phyloP scores from a whole-genome alignment of 495 filamentous ascomycete genomes.

The Trichoderma gamsii region DNA sequence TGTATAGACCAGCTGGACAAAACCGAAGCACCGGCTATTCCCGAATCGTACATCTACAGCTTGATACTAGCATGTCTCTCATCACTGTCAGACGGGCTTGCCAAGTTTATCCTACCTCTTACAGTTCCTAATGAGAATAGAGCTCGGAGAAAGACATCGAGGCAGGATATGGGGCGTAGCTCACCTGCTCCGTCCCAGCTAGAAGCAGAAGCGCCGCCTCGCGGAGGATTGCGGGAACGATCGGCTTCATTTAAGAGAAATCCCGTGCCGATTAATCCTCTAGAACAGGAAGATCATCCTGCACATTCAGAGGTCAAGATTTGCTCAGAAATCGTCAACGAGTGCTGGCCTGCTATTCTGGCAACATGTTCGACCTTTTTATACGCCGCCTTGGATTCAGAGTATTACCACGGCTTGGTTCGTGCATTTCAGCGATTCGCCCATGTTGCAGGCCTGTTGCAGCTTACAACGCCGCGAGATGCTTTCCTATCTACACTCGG shows the following conservation, averaged over 20 bases:
- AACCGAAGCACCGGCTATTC: slow-evolving; percentile 69
- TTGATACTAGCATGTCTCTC: slow-evolving; percentile 84
- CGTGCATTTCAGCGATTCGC: slow-evolving; percentile 92
- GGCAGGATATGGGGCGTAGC: slow-evolving; percentile 38
- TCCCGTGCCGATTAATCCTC: slow-evolving; percentile 72
- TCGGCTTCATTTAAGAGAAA: slow-evolving; percentile 48
- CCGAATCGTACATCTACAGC: slow-evolving; percentile 90
- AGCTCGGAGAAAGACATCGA: slow-evolving; percentile 42
- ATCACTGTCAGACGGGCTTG: slow-evolving; percentile 81
- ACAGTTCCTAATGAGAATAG: slow-evolving; percentile 63
- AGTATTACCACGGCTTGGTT: slow-evolving; percentile 90
- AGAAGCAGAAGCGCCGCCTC: slow-evolving; percentile 30
- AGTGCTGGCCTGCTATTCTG: slow-evolving; percentile 93
- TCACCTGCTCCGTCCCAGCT: slow-evolving; percentile 32
- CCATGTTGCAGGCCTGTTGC: slow-evolving; percentile 84
- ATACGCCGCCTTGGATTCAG: slow-evolving; percentile 84
- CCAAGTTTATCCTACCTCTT: slow-evolving; percentile 84
- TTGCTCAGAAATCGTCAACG: slow-evolving; percentile 74
- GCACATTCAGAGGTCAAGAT: slow-evolving; percentile 62
- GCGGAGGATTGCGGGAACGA: slow-evolving; percentile 39
- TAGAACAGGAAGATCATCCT: slow-evolving; percentile 64
- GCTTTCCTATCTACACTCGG: slow-evolving; percentile 90
- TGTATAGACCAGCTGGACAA: slow-evolving; percentile 96
- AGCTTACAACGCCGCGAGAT: slow-evolving; percentile 79
- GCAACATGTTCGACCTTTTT: slow-evolving; percentile 93